A percentile compares a stretch with the other conserved stretches of the same genome.
These are phyloP conservation scores for Elsinoe fawcettii DNA, from an alignment of 2,329 filamentous ascomycete genomes.

Conservation along the genomic window DNA sequence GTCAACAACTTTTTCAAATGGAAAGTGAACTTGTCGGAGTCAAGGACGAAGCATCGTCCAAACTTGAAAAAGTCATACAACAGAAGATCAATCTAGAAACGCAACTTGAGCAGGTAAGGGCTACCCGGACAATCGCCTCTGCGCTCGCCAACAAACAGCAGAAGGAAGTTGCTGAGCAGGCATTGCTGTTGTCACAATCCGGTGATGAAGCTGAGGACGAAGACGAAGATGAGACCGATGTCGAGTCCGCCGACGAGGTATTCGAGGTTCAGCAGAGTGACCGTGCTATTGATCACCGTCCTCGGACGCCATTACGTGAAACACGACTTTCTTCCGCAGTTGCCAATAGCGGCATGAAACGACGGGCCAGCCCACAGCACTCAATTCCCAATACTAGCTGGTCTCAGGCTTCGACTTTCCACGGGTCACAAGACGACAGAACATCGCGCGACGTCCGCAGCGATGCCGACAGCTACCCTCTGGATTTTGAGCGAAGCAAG, in stretches of 20 bases:
- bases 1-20: constrained; percentile 6
- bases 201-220: not conserved
- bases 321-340: constrained; percentile 7
- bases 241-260: not conserved
- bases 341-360: constrained; percentile 11
- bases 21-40: constrained; percentile 5
- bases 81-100: not conserved
- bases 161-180: not conserved
- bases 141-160: constrained; percentile 6
- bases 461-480: not conserved
- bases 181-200: not conserved
- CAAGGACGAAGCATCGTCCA: constrained; percentile 4
- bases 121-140: not conserved
- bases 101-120: constrained; percentile 3
- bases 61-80: constrained; percentile 13
- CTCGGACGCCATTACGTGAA: not conserved
- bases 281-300: not conserved
- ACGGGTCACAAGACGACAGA: not conserved
- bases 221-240: not conserved
- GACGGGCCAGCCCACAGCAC: not conserved
- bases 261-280: not conserved
- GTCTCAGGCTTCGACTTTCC: not conserved
- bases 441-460: not conserved
- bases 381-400: not conserved
- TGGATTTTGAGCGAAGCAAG: not conserved